A percentile compares a stretch with the other conserved stretches of the same genome.
Evolutionary conservation across 805 yeast species (phyloP).

Genomic region (Zygotorulaspora florentina): DNA sequence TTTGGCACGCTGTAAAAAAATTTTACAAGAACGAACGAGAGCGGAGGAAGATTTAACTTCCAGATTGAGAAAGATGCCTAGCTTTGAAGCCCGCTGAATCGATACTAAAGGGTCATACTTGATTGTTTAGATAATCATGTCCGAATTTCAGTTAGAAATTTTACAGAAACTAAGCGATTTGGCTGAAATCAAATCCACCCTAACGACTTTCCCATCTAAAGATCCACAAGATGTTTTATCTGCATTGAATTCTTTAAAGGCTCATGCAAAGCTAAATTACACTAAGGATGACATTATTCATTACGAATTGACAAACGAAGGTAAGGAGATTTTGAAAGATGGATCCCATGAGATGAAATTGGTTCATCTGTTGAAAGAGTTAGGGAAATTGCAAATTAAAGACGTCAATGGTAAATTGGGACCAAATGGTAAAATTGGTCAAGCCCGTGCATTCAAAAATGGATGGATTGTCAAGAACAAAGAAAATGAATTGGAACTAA

Average conservation of each 20-base stretch:
- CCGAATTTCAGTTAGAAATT: constrained; percentile 60
- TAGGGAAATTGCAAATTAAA: constrained; percentile 74
- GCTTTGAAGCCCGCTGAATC: no score
- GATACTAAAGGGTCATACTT: neutral
- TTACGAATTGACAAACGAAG: constrained; percentile 78
- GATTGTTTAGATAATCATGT: constrained; percentile 42
- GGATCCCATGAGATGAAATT: constrained; percentile 92
- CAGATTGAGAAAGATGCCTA: no score
- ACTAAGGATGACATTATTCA: constrained; percentile 67
- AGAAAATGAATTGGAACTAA: constrained; percentile 62
- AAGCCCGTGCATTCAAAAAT: constrained; percentile 94
- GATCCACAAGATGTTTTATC: constrained; percentile 67
- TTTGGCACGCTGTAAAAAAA: neutral
- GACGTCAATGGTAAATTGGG: constrained; percentile 76
- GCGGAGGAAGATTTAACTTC: no score
- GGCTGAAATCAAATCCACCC: constrained; percentile 66
- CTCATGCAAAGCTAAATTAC: constrained; percentile 75
- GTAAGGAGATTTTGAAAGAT: constrained; percentile 64
- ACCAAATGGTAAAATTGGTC: constrained; percentile 83
- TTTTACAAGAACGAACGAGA: no score
- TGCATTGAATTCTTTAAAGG: constrained; percentile 81
- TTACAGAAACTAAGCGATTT: constrained; percentile 60
- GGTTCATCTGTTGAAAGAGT: constrained; percentile 64
- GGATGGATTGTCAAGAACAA: constrained; percentile 93
- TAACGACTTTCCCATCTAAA: constrained; percentile 58